These are phyloP conservation scores for Paramecium caudatum DNA, from an alignment of 73 alveolate species.

Conservation along the genomic window DNA sequence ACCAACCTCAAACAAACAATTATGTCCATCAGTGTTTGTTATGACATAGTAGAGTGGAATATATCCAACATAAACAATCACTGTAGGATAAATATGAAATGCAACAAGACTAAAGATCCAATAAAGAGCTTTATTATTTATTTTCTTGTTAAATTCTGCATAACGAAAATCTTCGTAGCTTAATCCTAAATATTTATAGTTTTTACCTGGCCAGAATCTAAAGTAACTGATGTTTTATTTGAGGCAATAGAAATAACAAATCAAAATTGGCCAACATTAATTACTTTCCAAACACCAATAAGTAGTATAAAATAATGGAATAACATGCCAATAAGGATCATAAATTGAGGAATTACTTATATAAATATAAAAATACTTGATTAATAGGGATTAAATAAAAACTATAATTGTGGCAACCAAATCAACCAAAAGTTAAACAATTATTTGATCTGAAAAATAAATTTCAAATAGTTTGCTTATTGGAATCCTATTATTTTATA, in stretches of 20 bases:
- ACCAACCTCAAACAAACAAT: not conserved
- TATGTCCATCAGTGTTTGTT: constrained; percentile 11
- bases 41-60: constrained; percentile 64
- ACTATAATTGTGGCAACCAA: constrained; percentile 39
- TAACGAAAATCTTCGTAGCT: constrained; percentile 75
- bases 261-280: not conserved
- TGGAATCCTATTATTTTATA: constrained; percentile 27
- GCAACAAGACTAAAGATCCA: constrained; percentile 69
- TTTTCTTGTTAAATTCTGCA: constrained; percentile 72
- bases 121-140: constrained; percentile 62
- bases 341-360: constrained; percentile 70
- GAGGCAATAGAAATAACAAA: constrained; percentile 54
- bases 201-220: constrained; percentile 76
- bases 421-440: constrained; percentile 34
- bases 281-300: constrained; percentile 51
- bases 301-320: constrained; percentile 52
- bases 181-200: not conserved
- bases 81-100: constrained; percentile 69
- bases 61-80: constrained; percentile 65
- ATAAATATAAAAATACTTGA: constrained; percentile 19
- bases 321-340: constrained; percentile 74
- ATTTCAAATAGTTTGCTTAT: not conserved
- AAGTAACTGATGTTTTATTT: constrained; percentile 64
- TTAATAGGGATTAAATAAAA: constrained; percentile 4
- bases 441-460: not conserved